phyloP scores from a whole-genome alignment of 306 rosid species.

The Dryas octopetala region DNA sequence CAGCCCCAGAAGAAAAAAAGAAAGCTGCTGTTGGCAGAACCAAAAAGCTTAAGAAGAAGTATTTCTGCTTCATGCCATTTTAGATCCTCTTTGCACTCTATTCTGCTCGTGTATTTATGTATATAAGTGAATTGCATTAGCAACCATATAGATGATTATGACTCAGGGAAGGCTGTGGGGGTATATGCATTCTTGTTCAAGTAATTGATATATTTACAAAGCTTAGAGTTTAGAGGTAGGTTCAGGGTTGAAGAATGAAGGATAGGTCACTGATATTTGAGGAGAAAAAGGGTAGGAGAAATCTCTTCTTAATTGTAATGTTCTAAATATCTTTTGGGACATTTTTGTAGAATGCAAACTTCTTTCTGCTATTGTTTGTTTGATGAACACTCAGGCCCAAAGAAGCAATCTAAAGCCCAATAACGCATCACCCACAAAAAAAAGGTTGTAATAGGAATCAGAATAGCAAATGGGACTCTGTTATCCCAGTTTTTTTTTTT shows the following conservation, averaged over 20 bases:
- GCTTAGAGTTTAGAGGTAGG: not conserved
- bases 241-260: not conserved
- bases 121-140: not conserved
- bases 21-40: slow-evolving; percentile 17
- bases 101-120: not conserved
- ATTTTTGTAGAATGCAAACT: not conserved
- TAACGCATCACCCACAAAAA: too few species aligned
- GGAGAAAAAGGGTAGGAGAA: not conserved
- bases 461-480: too few species aligned
- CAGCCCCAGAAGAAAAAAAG: slow-evolving; percentile 10
- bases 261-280: slow-evolving; percentile 5
- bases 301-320: not conserved
- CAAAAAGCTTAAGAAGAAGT: slow-evolving; percentile 32
- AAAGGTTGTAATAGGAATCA: too few species aligned
- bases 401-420: too few species aligned
- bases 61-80: slow-evolving; percentile 36
- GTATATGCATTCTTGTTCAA: too few species aligned
- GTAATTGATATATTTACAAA: not conserved
- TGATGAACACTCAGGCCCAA: not conserved
- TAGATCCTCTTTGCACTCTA: slow-evolving; percentile 16
- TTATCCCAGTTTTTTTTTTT: too few species aligned
- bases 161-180: too few species aligned
- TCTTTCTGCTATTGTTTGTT: not conserved
- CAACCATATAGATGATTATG: not conserved
- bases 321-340: not conserved